These are phyloP conservation scores for Monilinia polystroma DNA, from an alignment of 2,329 filamentous ascomycete species.

Conservation along the genomic window DNA sequence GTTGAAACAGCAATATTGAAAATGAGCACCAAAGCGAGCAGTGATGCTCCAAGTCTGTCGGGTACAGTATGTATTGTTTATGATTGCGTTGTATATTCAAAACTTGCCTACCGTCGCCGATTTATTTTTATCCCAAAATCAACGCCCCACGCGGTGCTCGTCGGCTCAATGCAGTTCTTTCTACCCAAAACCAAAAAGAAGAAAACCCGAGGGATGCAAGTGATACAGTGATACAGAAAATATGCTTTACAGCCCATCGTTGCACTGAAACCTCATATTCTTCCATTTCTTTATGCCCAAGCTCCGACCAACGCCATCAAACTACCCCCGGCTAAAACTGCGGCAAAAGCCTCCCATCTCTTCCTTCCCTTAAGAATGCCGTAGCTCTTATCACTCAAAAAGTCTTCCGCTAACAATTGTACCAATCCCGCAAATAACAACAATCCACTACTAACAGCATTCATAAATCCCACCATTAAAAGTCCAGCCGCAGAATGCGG, in stretches of 20 bases:
- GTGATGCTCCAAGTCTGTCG: not conserved
- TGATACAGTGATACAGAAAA: not conserved
- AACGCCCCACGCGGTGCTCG: not conserved
- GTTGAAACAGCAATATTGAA: not conserved
- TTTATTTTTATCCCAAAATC: constrained; percentile 9
- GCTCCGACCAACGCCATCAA: constrained; percentile 68
- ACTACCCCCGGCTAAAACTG: constrained; percentile 58
- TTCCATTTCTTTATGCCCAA: constrained; percentile 48
- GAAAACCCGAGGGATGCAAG: not conserved
- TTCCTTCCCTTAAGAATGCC: constrained; percentile 55
- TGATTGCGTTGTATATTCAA: not conserved
- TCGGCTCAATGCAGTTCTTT: constrained; percentile 7
- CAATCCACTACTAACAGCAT: constrained; percentile 78
- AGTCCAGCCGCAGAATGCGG: constrained; percentile 73
- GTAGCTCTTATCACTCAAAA: constrained; percentile 70
- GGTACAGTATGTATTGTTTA: not conserved
- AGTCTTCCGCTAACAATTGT: constrained; percentile 82
- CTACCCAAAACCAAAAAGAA: not conserved
- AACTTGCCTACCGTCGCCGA: not conserved
- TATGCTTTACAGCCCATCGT: not conserved
- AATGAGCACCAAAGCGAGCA: not conserved
- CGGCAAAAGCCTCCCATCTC: constrained; percentile 59
- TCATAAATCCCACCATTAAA: constrained; percentile 83
- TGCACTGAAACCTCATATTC: not conserved
- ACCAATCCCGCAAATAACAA: constrained; percentile 81